These are phyloP conservation scores for Pseudogymnoascus sp. DNA, from an alignment of 2,329 filamentous ascomycete genomes.

Conservation along the genomic window DNA sequence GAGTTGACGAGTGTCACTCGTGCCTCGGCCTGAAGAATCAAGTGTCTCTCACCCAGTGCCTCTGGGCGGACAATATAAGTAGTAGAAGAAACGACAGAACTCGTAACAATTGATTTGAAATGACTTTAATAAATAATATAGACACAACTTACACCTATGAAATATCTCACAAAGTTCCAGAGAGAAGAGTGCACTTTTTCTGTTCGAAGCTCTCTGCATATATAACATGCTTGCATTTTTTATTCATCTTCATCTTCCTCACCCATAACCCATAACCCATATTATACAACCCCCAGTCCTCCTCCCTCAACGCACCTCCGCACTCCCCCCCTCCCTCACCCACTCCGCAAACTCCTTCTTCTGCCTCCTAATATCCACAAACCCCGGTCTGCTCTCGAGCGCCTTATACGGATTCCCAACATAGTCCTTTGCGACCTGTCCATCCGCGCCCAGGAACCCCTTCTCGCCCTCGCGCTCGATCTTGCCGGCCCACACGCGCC, in stretches of 20 bases:
- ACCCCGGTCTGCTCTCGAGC: slow-evolving; percentile 73
- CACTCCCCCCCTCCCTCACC: slow-evolving; percentile 39
- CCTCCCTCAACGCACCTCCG: not conserved
- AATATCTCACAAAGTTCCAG: not conserved
- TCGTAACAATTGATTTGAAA: not conserved
- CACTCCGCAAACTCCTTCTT: slow-evolving; percentile 71
- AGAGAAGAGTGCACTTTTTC: too few species aligned
- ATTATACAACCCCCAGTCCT: not conserved
- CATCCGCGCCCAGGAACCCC: slow-evolving; percentile 47
- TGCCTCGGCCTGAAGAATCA: not conserved
- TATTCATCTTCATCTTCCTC: not conserved
- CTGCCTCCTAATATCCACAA: slow-evolving; percentile 79
- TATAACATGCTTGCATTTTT: slow-evolving; percentile 8
- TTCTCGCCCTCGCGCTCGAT: slow-evolving; percentile 67
- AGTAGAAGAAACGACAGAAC: not conserved
- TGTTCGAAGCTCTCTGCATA: not conserved
- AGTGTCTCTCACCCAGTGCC: not conserved
- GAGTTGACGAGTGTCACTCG: not conserved
- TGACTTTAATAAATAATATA: not conserved
- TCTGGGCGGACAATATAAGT: not conserved
- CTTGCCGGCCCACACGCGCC: slow-evolving; percentile 73
- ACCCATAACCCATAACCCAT: not conserved
- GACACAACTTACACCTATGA: not conserved
- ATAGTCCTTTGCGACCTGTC: slow-evolving; percentile 61
- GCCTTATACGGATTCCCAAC: slow-evolving; percentile 70